Base-by-base conservation (phyloP, 768 basidiomycete genomes). In the Plicaturopsis crispa region DNA sequence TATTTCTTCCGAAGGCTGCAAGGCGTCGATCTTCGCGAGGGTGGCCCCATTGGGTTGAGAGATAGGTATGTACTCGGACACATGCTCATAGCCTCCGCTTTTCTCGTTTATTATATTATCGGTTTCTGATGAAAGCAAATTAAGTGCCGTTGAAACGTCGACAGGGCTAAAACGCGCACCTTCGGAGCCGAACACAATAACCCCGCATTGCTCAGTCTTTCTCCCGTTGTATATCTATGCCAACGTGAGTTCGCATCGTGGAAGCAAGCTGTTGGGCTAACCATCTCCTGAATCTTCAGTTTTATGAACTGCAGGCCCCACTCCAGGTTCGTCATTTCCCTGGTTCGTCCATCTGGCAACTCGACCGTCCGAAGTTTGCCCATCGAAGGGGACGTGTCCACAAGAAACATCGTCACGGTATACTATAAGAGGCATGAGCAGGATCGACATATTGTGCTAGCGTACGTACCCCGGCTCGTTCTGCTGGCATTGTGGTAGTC, bases 151-250 rank as follows among this genome's bases (percentile, higher is more conserved):
- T 10, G 19, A 33, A 12, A 14, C 8, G 36, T 17, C 6, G 32
- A 17, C 16, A 11, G 19, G 31, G 22, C n/a, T 6, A 10, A n/a
- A 41, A 32, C 46, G 69, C 49, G 36, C 20, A 75, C 90, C 75
- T 57, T 88, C 79, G 2, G 83, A 77, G n/a, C 89, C 93, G 51
- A 90, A 91, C 3, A 82, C 60, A 33, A 96, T 72, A 20, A 97
- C 75, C n/a, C 90, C 88, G 54, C 90, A 89, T 53, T 89, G 80
- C 53, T 94, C 93, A 7, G 93, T 97, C 66, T 94, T 96, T 30
- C 93, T 72, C 11, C 83, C 86, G 47, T 85, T 78, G 53, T 80
- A 91, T 47, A 97, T 91, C 93, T 98, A 46, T 21, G 37, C 40
- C 20, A 26, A 43, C 37, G 32, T 35, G 38, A 13, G 16, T 26